Evolutionary conservation across 2,329 filamentous ascomycete genomes (phyloP), one percentile per base, ranked within the genome.

Genomic region (Aspergillus aculeatinus): DNA sequence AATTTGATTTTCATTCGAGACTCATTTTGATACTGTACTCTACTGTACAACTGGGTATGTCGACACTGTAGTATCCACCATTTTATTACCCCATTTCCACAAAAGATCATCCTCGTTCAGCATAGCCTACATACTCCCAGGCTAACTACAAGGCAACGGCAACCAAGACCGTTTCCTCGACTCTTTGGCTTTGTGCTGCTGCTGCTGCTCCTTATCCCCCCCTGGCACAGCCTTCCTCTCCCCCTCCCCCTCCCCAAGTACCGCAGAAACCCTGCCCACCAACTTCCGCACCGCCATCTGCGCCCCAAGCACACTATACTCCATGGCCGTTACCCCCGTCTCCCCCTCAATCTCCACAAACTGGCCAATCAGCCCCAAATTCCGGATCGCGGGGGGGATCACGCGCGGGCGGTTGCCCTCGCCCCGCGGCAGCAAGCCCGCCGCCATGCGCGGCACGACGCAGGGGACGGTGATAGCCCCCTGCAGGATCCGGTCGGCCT

Each of bases 401-500:
- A 79, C 72, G 25, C 65, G 55, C 5, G 78, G 78, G 1, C 78
- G 71, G 63, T 80, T 76, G 2, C 69, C 70, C 0, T 58, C 51
- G 5, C 70, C 64, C 4, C 77, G 72, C 4, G 74, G 68, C 57
- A 80, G 63, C 58, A 79, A 74, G 29, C 74, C 70, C 5, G 72
- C 67, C 4, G 75, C 77, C 55, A 75, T 72, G 47, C 74, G 74
- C 27, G 78, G 78, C 74, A 78, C 74, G 63, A 77, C 70, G 54
- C 72, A 73, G 1, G 77, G 79, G 44, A 77, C 72, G 11, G 69
- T 73, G 5, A 72, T 68, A 0, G 74, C 64, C 12, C 68, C 65
- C 5, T 67, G 53, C 12, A 74, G 60, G 51, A 71, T 68, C 1
- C 67, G 58, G 31, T 74, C 69, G 0, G 59, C 39, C 1, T 74